A percentile compares a stretch with the other conserved stretches of the same genome.
These are phyloP conservation scores for Chalciporus sphaerocephalus DNA, from an alignment of 768 basidiomycete species.

Conservation along the genomic window DNA sequence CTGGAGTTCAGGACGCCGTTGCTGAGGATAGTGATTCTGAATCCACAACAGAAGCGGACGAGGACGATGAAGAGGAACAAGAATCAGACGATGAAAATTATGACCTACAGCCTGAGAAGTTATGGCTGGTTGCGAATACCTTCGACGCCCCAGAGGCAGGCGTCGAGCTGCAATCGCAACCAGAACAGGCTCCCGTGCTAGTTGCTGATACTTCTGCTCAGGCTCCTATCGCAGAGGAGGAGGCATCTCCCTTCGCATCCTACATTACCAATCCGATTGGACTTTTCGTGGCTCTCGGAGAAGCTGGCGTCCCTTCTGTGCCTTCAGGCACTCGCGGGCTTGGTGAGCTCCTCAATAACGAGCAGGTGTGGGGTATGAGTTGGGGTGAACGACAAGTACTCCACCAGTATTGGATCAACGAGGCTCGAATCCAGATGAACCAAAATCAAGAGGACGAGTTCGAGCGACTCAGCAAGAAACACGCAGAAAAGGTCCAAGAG, in stretches of 20 bases:
- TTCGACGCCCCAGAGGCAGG: neutral
- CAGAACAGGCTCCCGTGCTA: neutral
- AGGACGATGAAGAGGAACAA: conserved; percentile 4
- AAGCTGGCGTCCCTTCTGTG: conserved; percentile 32
- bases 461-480: conserved; percentile 34
- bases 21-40: neutral
- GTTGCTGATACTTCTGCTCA: neutral
- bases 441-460: conserved; percentile 39
- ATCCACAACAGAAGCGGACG: neutral
- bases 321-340: conserved; percentile 38
- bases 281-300: conserved; percentile 40
- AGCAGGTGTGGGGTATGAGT: conserved; percentile 54
- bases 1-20: neutral
- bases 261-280: conserved; percentile 24
- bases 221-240: conserved; percentile 4
- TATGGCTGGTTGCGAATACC: conserved; percentile 24
- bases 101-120: conserved; percentile 23
- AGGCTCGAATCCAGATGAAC: conserved; percentile 34
- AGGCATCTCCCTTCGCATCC: neutral
- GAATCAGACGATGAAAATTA: conserved; percentile 6
- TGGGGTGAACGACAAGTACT: conserved; percentile 43
- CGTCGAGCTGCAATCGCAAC: neutral
- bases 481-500: conserved; percentile 36
- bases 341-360: conserved; percentile 31
- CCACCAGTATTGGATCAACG: conserved; percentile 43